These are phyloP conservation scores for Plantago ovata DNA, from an alignment of 257 asterid species.

Conservation along the genomic window DNA sequence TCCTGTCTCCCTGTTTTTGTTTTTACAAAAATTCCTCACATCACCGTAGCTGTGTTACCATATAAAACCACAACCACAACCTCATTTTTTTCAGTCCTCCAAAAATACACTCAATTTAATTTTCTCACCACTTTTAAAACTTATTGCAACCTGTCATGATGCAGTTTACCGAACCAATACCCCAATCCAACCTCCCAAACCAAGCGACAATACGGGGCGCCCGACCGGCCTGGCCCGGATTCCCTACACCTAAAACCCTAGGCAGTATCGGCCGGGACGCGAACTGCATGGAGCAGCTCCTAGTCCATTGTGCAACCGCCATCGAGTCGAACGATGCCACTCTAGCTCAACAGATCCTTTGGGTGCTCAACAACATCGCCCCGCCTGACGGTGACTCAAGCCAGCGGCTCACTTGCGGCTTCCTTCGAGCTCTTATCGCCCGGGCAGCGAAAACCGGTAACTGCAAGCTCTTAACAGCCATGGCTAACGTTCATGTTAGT, in stretches of 20 bases:
- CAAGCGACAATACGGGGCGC: constrained; percentile 21
- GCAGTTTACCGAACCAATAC: constrained; percentile 63
- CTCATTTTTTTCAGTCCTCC: no score
- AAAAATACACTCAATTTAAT: no score
- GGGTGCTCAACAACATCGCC: constrained; percentile 96
- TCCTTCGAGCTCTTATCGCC: constrained; percentile 81
- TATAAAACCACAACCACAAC: no score
- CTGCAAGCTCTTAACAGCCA: constrained; percentile 59
- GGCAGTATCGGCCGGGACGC: constrained; percentile 53
- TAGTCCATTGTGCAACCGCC: constrained; percentile 85
- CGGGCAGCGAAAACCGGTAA: constrained; percentile 68
- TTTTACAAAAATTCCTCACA: neutral
- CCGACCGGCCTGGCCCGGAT: constrained; percentile 59
- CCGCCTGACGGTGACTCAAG: constrained; percentile 93
- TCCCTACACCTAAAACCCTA: constrained; percentile 47
- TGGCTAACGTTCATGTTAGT: constrained; percentile 40
- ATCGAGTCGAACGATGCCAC: constrained; percentile 89
- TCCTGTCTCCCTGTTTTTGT: constrained; percentile 24
- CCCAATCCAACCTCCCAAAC: constrained; percentile 33
- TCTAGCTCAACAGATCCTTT: constrained; percentile 80
- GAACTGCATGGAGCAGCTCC: constrained; percentile 86
- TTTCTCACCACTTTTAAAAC: neutral
- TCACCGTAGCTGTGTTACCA: neutral
- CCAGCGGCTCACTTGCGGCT: constrained; percentile 84
- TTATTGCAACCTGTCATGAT: constrained; percentile 37